Evolutionary conservation across 352 stramenopile genomes (phyloP).

Genomic region (Phytophthora sojae): DNA sequence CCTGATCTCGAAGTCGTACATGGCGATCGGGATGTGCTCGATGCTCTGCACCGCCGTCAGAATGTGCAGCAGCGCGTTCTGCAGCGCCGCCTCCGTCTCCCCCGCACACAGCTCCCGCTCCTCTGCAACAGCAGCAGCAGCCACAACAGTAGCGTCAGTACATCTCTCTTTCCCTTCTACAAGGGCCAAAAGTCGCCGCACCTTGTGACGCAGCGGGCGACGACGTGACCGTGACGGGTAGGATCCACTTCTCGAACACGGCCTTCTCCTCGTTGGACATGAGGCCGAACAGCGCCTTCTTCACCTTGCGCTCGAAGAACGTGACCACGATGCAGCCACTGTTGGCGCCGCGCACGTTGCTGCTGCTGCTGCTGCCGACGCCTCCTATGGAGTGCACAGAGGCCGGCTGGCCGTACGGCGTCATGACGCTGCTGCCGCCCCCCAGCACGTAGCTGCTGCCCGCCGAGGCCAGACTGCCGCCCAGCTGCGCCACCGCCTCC

Average conservation of each 20-base stretch:
- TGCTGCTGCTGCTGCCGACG: slow-evolving; percentile 13
- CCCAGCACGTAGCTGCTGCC: slow-evolving; percentile 35
- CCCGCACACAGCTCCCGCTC: slow-evolving; percentile 60
- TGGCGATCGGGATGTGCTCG: slow-evolving; percentile 79
- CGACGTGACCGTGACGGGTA: slow-evolving; percentile 69
- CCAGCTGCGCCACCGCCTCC: slow-evolving; percentile 44
- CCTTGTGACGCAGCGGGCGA: slow-evolving; percentile 52
- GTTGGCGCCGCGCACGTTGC: slow-evolving; percentile 35
- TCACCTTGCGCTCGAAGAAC: slow-evolving; percentile 86
- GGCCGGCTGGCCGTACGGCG: slow-evolving; percentile 38
- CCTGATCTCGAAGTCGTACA: slow-evolving; percentile 89
- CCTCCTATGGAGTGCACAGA: background rate
- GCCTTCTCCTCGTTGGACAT: slow-evolving; percentile 90
- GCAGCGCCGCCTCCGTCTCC: slow-evolving; percentile 72
- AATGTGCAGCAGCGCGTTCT: slow-evolving; percentile 78
- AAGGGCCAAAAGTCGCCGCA: slow-evolving; percentile 5
- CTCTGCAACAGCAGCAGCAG: slow-evolving; percentile 12
- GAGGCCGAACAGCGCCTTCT: slow-evolving; percentile 84
- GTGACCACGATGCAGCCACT: slow-evolving; percentile 68
- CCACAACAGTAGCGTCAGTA: slow-evolving; percentile 9
- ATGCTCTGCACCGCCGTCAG: slow-evolving; percentile 78
- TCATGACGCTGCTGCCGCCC: slow-evolving; percentile 21
- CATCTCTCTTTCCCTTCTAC: background rate
- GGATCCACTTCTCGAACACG: slow-evolving; percentile 86
- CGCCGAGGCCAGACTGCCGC: slow-evolving; percentile 4